phyloP scores from a whole-genome alignment of 768 basidiomycete genomes.

The Leccinum sublutescens region DNA sequence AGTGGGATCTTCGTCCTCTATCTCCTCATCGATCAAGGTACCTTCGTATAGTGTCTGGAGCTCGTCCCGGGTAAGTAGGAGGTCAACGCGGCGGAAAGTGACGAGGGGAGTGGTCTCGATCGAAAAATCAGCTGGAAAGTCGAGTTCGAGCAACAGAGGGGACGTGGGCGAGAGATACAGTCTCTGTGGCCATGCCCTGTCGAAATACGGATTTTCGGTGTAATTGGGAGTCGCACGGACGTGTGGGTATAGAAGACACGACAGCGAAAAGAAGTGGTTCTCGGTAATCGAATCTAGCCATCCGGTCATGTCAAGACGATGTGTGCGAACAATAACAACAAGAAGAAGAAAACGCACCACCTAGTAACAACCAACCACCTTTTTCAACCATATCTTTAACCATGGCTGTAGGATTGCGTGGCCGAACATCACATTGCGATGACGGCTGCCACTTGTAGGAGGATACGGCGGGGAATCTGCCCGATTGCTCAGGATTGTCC shows the following conservation, averaged over 20 bases:
- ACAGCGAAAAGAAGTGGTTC: conserved; percentile 72
- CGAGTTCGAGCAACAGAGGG: conserved; percentile 31
- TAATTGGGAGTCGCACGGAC: conserved; percentile 66
- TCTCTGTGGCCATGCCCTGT: conserved; percentile 65
- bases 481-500: conserved; percentile 46
- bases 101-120: conserved; percentile 59
- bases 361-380: conserved; percentile 70
- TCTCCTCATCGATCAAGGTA: conserved; percentile 20
- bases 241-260: conserved; percentile 64
- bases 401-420: conserved; percentile 42
- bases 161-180: conserved; percentile 60
- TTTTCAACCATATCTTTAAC: conserved; percentile 59
- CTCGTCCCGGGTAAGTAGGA: conserved; percentile 50
- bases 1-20: conserved; percentile 12
- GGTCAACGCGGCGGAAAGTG: conserved; percentile 63
- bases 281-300: conserved; percentile 63
- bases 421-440: conserved; percentile 41
- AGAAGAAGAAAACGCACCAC: conserved; percentile 43
- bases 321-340: neutral
- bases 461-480: conserved; percentile 51
- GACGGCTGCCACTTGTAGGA: conserved; percentile 56
- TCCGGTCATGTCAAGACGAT: conserved; percentile 1
- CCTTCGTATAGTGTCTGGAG: conserved; percentile 44
- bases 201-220: conserved; percentile 49
- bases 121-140: conserved; percentile 52